These are phyloP conservation scores for Fraxinus paxiana DNA, from an alignment of 305 asterid species.

Conservation along the genomic window DNA sequence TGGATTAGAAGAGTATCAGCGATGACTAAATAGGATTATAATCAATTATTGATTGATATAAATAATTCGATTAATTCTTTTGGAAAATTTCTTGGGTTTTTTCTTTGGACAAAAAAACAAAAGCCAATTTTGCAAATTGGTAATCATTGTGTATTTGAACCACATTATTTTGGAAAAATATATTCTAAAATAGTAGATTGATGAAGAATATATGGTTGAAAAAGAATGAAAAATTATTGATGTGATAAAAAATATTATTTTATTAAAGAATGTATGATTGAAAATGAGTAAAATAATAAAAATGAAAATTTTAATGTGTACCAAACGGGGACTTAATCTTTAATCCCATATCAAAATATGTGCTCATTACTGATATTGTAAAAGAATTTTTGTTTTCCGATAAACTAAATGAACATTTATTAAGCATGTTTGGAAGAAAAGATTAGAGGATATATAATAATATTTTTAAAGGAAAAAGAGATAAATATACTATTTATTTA, in stretches of 20 bases:
- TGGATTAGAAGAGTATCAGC: constrained; percentile 36
- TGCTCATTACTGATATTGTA: too few species aligned
- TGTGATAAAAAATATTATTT: too few species aligned
- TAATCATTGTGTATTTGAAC: neutral
- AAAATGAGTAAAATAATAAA: too few species aligned
- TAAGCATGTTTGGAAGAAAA: neutral
- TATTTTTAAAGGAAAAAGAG: neutral
- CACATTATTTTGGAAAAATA: too few species aligned
- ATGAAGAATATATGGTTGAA: too few species aligned
- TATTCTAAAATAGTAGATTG: too few species aligned
- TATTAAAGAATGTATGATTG: too few species aligned
- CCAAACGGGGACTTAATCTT: too few species aligned
- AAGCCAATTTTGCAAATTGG: neutral
- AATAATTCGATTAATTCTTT: neutral
- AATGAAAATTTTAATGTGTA: too few species aligned
- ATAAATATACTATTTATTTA: neutral
- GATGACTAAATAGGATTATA: neutral
- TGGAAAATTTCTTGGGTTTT: neutral
- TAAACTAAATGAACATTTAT: too few species aligned
- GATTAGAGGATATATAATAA: neutral
- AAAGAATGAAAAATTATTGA: too few species aligned
- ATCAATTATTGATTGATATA: neutral
- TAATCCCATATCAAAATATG: neutral
- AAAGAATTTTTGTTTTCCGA: too few species aligned
- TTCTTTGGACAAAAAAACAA: neutral